A percentile compares a stretch with the other conserved stretches of the same genome.
phyloP scores from a whole-genome alignment of 352 stramenopile species.

The Phytophthora crassamura region DNA sequence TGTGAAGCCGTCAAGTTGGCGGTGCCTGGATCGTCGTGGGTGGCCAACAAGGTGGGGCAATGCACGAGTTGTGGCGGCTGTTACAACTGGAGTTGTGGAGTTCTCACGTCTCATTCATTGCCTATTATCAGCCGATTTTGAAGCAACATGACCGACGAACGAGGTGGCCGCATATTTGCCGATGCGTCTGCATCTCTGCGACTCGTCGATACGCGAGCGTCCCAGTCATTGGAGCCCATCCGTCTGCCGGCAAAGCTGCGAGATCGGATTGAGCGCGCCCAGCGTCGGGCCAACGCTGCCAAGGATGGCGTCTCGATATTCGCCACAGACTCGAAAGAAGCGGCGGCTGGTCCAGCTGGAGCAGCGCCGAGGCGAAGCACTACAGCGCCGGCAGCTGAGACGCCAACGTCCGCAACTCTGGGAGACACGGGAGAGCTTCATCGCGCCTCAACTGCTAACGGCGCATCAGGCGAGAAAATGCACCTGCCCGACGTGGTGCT shows the following conservation, averaged over 20 bases:
- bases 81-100: too few relatives aligned
- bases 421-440: constrained; percentile 2
- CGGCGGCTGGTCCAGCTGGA: constrained; percentile 1
- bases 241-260: constrained; percentile 66
- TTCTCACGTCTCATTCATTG: not conserved
- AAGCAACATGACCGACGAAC: constrained; percentile 24
- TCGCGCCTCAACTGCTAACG: constrained; percentile 17
- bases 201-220: constrained; percentile 61
- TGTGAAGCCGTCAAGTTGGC: too few relatives aligned
- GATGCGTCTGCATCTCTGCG: constrained; percentile 19
- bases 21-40: constrained; percentile 1
- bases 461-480: constrained; percentile 33
- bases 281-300: constrained; percentile 65
- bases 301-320: constrained; percentile 82
- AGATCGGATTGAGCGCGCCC: constrained; percentile 64
- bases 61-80: too few relatives aligned
- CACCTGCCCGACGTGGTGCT: constrained; percentile 77
- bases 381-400: constrained; percentile 15
- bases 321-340: constrained; percentile 36
- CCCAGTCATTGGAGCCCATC: constrained; percentile 67
- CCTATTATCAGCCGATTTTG: not conserved
- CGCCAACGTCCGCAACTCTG: not conserved
- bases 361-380: constrained; percentile 9
- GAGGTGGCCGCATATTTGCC: constrained; percentile 6
- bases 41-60: too few relatives aligned